Evolutionary conservation across 306 rosid species (phyloP).

Genomic region (Senna siamea): DNA sequence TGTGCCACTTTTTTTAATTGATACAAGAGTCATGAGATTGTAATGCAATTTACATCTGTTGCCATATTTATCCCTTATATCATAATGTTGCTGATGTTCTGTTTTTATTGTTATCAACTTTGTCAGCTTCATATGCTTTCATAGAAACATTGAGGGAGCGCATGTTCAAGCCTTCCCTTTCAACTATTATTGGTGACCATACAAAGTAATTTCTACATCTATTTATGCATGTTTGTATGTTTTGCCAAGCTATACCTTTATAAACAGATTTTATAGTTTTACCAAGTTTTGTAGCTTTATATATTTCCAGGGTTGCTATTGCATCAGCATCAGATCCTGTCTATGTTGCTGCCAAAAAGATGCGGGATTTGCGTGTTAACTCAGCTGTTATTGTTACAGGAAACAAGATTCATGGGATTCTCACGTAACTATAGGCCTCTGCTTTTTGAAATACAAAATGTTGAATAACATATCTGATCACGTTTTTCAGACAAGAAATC

Average conservation of each 20-base stretch:
- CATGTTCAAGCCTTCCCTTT: slow-evolving; percentile 88
- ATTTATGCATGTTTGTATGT: slow-evolving; percentile 35
- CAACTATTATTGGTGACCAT: slow-evolving; percentile 75
- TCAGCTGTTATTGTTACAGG: slow-evolving; percentile 69
- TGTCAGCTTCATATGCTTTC: slow-evolving; percentile 80
- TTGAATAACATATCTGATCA: slow-evolving; percentile 25
- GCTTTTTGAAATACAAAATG: slow-evolving; percentile 6
- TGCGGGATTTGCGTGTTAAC: slow-evolving; percentile 80
- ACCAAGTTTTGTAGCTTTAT: slow-evolving; percentile 56
- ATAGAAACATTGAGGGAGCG: slow-evolving; percentile 94
- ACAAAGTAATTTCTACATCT: slow-evolving; percentile 59
- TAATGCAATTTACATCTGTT: neutral
- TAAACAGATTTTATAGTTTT: slow-evolving; percentile 37
- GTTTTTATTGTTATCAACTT: slow-evolving; percentile 35
- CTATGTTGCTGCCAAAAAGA: slow-evolving; percentile 79
- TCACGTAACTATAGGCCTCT: slow-evolving; percentile 59
- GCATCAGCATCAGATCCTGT: slow-evolving; percentile 83
- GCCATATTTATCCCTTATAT: slow-evolving; percentile 20
- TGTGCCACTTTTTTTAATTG: neutral
- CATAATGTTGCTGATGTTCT: slow-evolving; percentile 33
- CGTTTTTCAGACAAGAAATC: slow-evolving; percentile 10
- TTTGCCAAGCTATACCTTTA: slow-evolving; percentile 26
- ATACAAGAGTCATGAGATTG: neutral
- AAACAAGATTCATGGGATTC: slow-evolving; percentile 84
- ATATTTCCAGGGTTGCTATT: slow-evolving; percentile 79